A percentile compares a stretch with the other conserved stretches of the same genome.
Evolutionary conservation across 768 basidiomycete genomes (phyloP).

Genomic region (Fibroporia radiculosa): DNA sequence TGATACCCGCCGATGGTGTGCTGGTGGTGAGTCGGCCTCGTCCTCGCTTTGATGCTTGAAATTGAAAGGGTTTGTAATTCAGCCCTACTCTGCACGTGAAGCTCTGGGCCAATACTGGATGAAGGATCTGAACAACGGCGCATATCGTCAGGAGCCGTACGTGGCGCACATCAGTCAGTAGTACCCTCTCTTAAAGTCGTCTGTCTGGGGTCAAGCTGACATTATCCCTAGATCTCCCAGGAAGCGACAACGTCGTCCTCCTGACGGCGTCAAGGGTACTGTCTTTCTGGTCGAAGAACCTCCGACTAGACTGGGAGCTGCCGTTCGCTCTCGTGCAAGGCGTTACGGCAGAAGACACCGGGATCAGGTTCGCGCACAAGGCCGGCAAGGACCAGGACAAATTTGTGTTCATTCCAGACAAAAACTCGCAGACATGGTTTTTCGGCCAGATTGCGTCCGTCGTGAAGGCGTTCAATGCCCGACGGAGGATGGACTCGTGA

Average conservation of each 20-base stretch:
- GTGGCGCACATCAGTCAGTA: conserved; percentile 85
- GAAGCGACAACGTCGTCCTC: conserved; percentile 72
- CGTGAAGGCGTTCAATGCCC: conserved; percentile 70
- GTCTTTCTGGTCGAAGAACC: conserved; percentile 77
- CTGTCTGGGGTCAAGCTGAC: too few species aligned
- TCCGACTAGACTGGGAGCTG: conserved; percentile 87
- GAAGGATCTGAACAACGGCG: conserved; percentile 86
- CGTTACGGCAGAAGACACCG: conserved; percentile 83
- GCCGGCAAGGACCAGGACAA: conserved; percentile 66
- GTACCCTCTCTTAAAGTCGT: conserved; percentile 5
- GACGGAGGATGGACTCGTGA: conserved; percentile 57
- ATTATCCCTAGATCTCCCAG: conserved; percentile 51
- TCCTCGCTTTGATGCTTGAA: too few species aligned
- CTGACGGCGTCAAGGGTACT: conserved; percentile 75
- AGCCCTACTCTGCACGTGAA: conserved; percentile 88
- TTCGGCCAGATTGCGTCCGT: conserved; percentile 69
- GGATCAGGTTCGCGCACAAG: conserved; percentile 83
- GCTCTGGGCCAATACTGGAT: conserved; percentile 96
- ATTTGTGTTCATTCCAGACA: conserved; percentile 72
- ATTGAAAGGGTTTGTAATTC: too few species aligned
- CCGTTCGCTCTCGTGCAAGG: conserved; percentile 82
- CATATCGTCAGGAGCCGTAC: conserved; percentile 77
- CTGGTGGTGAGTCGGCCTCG: conserved; percentile 52
- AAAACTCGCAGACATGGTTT: conserved; percentile 71
- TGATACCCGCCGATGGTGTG: conserved; percentile 81